These are phyloP conservation scores for Cladosporium cucumerinum DNA, from an alignment of 2,329 filamentous ascomycete species.

Conservation along the genomic window DNA sequence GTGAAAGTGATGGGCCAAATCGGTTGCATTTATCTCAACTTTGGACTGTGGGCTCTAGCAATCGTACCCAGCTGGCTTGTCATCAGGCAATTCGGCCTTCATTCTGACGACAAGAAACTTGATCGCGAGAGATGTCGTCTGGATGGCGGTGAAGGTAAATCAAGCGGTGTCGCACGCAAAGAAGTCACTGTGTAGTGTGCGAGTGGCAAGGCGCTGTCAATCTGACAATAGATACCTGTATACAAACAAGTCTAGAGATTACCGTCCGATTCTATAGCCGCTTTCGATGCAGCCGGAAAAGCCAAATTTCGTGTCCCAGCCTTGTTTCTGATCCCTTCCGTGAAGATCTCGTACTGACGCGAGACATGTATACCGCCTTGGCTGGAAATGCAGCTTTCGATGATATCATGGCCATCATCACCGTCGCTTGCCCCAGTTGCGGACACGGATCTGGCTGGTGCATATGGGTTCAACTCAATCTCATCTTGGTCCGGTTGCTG, in stretches of 20 bases:
- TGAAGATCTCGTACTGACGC: background rate
- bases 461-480: background rate
- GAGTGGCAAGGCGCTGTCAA: background rate
- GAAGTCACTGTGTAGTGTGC: background rate
- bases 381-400: background rate
- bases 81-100: conserved; percentile 52
- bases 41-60: conserved; percentile 63
- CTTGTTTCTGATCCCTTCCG: background rate
- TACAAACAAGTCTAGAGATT: background rate
- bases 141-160: background rate
- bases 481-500: background rate
- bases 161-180: background rate
- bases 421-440: background rate
- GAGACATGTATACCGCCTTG: background rate
- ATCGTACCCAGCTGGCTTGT: conserved; percentile 66
- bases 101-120: conserved; percentile 18
- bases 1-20: conserved; percentile 61
- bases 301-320: background rate
- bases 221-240: background rate
- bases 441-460: background rate
- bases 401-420: background rate
- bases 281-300: background rate
- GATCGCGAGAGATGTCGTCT: conserved; percentile 15
- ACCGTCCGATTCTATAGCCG: background rate
- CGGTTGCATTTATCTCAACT: conserved; percentile 68